These are phyloP conservation scores for Phialemonium atrogriseum DNA, from an alignment of 2,329 filamentous ascomycete species.

Conservation along the genomic window DNA sequence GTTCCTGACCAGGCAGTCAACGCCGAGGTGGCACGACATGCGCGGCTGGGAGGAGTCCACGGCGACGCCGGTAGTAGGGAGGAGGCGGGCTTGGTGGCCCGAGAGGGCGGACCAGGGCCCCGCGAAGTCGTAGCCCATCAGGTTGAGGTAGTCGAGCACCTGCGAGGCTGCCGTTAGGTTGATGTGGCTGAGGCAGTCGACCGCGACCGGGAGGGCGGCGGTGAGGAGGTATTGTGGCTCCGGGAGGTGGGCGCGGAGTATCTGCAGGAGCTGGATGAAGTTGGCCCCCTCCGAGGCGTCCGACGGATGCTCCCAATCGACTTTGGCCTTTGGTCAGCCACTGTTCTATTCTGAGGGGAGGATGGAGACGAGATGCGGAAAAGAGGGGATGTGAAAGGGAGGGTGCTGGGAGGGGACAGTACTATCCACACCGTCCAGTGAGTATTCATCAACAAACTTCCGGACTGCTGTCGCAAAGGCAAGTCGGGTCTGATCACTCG, in stretches of 20 bases:
- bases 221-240: conserved; percentile 48
- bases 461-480: conserved; percentile 47
- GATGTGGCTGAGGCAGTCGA: conserved; percentile 54
- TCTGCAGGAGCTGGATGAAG: conserved; percentile 47
- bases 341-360: no score
- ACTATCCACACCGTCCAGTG: conserved; percentile 59
- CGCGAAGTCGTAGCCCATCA: conserved; percentile 63
- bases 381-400: no score
- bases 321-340: no score
- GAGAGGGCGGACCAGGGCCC: conserved; percentile 53
- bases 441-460: conserved; percentile 45
- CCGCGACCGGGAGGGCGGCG: conserved; percentile 53
- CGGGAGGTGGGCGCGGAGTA: conserved; percentile 46
- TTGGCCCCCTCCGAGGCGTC: conserved; percentile 44
- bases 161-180: conserved; percentile 41
- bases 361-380: no score
- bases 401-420: conserved; percentile 12
- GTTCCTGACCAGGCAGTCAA: conserved; percentile 42
- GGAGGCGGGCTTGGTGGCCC: conserved; percentile 58
- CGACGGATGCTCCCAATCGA: conserved; percentile 62
- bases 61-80: conserved; percentile 24
- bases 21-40: conserved; percentile 44
- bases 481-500: conserved; percentile 34
- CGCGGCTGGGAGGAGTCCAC: conserved; percentile 18
- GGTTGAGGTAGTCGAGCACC: conserved; percentile 53